Percentiles rank a stretch among this genome's conserved stretches.
Conservation (phyloP, 768 basidiomycete genomes). For the Suillus hirtellus region DNA sequence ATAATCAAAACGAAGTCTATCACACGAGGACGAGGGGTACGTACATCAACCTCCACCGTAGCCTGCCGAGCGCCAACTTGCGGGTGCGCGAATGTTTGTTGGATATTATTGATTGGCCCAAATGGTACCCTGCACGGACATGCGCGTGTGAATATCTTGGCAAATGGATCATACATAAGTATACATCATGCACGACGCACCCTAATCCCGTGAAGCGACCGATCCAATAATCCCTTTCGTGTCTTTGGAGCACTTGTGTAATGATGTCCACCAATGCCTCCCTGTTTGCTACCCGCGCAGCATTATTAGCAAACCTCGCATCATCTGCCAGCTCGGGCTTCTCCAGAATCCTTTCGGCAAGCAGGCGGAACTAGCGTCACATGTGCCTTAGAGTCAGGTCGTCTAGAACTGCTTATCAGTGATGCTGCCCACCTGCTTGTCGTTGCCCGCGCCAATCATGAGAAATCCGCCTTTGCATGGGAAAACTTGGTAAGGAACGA, state of each 20-base stretch:
- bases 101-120: constrained; percentile 91
- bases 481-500: constrained; percentile 93
- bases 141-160: constrained; percentile 14
- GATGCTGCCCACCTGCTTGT: constrained; percentile 62
- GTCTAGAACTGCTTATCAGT: constrained; percentile 1
- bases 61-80: constrained; percentile 76
- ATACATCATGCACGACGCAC: constrained; percentile 41
- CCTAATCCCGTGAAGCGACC: constrained; percentile 73
- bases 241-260: constrained; percentile 54
- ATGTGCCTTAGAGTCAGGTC: constrained; percentile 15
- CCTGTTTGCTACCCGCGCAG: constrained; percentile 74
- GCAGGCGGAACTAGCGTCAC: constrained; percentile 59
- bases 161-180: constrained; percentile 9
- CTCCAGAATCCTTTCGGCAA: constrained; percentile 64
- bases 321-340: constrained; percentile 60
- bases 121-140: constrained; percentile 62
- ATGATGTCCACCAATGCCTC: constrained; percentile 69
- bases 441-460: constrained; percentile 93
- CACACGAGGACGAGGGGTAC: constrained; percentile 37
- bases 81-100: constrained; percentile 88
- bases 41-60: constrained; percentile 76
- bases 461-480: constrained; percentile 84
- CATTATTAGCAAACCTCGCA: constrained; percentile 70
- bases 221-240: constrained; percentile 74
- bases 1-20: constrained; percentile 12